Base-by-base conservation (phyloP, 2,329 filamentous ascomycete genomes). In the Malbranchea zuffiana region DNA sequence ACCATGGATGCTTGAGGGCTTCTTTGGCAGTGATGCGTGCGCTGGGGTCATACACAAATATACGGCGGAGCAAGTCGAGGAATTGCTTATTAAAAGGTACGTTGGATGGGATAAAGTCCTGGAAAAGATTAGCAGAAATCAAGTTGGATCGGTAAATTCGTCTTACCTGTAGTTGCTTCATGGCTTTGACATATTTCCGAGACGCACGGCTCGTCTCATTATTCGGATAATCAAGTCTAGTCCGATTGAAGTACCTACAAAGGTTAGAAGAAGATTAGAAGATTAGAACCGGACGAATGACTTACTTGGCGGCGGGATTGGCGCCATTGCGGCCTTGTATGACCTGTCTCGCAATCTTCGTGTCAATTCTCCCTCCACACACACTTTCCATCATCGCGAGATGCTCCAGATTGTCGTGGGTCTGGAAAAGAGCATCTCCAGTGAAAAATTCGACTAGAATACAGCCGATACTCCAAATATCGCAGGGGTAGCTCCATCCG, bases 391-490 rank as follows among this genome's bases (percentile, higher is more conserved):
- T 80, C 75, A 80, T 80, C 24, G 74, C 75, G 31, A 80, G 65
- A 53, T 80, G 75, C 52, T 79, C 75, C 20, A 77, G 66, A 44
- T 78, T 79, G 55, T 80, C 75, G 51, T 79, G 75, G 1, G 75
- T 79, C 52, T 80, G 75, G 60, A 80, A 80, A 2, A 80, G 61
- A 28, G 75, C 75, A 54, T 80, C 75, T 6, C 75, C 75, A 0
- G 75, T 80, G 60, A 75, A 79, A 53, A 79, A 80, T 46, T 80
- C 75, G 20, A 80, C 75, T 7, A 80, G 58, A 38, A 80, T 80
- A 47, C 75, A 80, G 15, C 75, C 75, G 38, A 80, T 78, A 53
- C 75, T 79, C 75, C 75, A 80, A 37, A 80, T 75, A 48, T 80
- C 75, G 50, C 76, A 79, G 7, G 75, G 74, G 50, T 74, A 78